Evolutionary conservation across 352 stramenopile genomes (phyloP).

Genomic region (Globisporangium spiculum): DNA sequence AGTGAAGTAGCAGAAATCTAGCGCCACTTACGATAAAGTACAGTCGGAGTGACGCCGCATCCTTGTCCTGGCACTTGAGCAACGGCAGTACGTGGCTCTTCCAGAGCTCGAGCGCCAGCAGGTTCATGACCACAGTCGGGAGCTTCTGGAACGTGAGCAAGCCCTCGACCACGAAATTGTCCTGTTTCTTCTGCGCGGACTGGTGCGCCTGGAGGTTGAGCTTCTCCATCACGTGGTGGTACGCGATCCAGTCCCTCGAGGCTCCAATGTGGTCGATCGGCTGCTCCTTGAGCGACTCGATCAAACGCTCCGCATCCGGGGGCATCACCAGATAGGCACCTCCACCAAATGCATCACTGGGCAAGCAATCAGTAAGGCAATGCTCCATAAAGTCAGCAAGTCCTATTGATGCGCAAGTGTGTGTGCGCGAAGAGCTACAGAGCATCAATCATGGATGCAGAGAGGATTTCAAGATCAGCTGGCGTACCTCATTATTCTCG

Average conservation of each 20-base stretch:
- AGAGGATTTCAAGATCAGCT: background rate
- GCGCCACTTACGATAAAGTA: constrained; percentile 85
- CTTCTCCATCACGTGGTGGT: constrained; percentile 90
- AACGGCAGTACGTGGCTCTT: constrained; percentile 77
- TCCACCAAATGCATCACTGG: constrained; percentile 7
- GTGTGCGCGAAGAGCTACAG: background rate
- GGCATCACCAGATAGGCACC: constrained; percentile 66
- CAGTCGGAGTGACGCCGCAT: constrained; percentile 71
- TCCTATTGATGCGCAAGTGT: too few species aligned
- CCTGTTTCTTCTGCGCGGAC: constrained; percentile 84
- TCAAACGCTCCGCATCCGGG: constrained; percentile 76
- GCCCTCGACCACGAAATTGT: constrained; percentile 93
- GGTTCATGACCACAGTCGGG: constrained; percentile 79
- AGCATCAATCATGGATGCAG: background rate
- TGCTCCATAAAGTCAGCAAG: background rate
- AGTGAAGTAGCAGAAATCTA: background rate
- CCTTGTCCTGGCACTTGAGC: constrained; percentile 42
- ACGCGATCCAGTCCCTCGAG: constrained; percentile 71
- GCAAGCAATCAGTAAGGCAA: background rate
- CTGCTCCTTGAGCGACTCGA: constrained; percentile 72
- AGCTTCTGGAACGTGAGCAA: constrained; percentile 93
- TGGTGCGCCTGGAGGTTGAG: constrained; percentile 93
- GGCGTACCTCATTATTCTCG: constrained; percentile 4
- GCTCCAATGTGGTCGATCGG: constrained; percentile 57
- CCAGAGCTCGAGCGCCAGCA: constrained; percentile 90